Evolutionary conservation across 1,284 basidiomycete genomes (phyloP), one percentile per base, ranked within the genome.

Genomic region (Ustilago curta): DNA sequence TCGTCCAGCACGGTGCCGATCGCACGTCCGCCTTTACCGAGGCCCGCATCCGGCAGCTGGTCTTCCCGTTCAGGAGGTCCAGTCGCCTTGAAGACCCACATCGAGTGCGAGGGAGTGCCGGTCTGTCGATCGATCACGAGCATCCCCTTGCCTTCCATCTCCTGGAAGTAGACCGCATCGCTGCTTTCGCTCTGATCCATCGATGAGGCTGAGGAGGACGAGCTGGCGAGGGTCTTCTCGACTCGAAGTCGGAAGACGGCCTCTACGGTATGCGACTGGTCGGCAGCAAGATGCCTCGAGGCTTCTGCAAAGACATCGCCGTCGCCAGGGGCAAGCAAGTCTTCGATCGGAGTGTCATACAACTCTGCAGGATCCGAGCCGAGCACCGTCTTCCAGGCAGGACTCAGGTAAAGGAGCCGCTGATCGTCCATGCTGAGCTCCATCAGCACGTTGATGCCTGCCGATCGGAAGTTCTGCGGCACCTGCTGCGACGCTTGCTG

Each of bases 111-210:
- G 3, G 94, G 91, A 67, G 89, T 89, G 5, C 92, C 92, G 58
- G 91, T 91, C 82, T 94, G 90, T 37, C 93, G 90, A 85, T 97
- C 94, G 74, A 93, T 90, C 91, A 99, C 96, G 76, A 99, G 90
- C 96, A 99, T 98, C 23, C 97, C 97, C 83, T 97, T 97, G 42
- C 94, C 97, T 80, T 97, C 95, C 91, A 99, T 95, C 80, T 90
- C 90, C 84, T 94, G 92, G 85, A 91, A 95, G 45, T 78, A 91
- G 86, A 74, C 88, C 21, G 68, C 65, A 85, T 84, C 63, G 32
- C 56, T 79, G 61, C 55, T 83, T 54, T 76, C 79, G 45, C 84
- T 79, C n/a, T 86, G 81, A 11, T 78, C 83, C 9, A 81, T 83
- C 14, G 56, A 29, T 2, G 67, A 32, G 31, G 31, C 77, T 11